Conservation (phyloP, 345 rosid species). For the Durio zibethinus region DNA sequence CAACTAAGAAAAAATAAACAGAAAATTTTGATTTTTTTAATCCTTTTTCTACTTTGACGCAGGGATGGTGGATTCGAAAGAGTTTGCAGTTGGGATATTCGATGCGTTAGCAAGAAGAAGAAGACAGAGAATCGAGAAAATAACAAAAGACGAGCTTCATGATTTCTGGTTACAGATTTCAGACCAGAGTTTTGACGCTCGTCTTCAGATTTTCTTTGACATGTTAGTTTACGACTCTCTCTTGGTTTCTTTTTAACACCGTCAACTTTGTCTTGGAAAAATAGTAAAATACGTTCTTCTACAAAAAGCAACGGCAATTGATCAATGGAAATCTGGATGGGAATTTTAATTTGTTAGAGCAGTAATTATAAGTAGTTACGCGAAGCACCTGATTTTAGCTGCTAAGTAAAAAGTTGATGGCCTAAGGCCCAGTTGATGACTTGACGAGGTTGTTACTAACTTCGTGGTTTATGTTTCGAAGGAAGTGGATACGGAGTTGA, state of each 20-base stretch:
- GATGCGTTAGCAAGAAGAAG: slow-evolving; percentile 70
- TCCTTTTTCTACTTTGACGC: background rate
- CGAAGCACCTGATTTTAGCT: background rate
- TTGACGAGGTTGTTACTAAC: background rate
- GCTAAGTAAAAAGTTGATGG: too few species aligned
- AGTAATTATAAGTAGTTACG: background rate
- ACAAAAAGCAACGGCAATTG: slow-evolving; percentile 6
- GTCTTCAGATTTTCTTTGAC: slow-evolving; percentile 95
- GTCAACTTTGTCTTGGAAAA: background rate
- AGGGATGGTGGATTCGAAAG: slow-evolving; percentile 94
- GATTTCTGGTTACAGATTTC: slow-evolving; percentile 93
- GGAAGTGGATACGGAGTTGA: background rate
- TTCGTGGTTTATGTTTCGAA: background rate
- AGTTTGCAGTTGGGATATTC: slow-evolving; percentile 78
- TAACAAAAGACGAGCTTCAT: slow-evolving; percentile 68
- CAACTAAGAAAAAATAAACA: background rate
- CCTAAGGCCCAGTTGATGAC: background rate
- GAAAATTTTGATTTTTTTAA: background rate
- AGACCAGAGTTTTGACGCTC: slow-evolving; percentile 92
- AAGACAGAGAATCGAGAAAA: slow-evolving; percentile 52
- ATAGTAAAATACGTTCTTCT: background rate
- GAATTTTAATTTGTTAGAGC: background rate
- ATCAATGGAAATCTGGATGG: background rate
- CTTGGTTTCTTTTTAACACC: too few species aligned
- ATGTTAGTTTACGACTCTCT: slow-evolving; percentile 38